phyloP scores from a whole-genome alignment of 108 stramenopile genomes.

The Cyclostephanos tholiformis region DNA sequence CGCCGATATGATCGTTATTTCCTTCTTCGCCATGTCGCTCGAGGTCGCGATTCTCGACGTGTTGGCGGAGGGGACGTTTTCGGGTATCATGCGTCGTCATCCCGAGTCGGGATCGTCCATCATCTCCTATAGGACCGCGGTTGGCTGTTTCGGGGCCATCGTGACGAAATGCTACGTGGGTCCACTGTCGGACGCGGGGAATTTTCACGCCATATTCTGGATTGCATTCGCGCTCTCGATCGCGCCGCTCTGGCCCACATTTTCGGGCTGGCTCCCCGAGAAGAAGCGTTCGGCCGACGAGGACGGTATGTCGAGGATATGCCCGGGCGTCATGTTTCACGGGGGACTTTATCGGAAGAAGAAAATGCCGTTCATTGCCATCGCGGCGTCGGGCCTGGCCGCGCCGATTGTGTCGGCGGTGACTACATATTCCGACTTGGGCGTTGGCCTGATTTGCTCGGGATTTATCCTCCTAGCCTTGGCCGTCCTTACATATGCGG shows the following conservation, averaged over 20 bases:
- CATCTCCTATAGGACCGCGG: conserved; percentile 42
- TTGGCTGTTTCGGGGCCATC: conserved; percentile 34
- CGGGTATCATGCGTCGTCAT: conserved; percentile 38
- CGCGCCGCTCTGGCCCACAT: conserved; percentile 44
- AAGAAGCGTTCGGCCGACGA: conserved; percentile 38
- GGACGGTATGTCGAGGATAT: conserved; percentile 38
- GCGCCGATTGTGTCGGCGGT: conserved; percentile 46
- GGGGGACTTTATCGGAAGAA: conserved; percentile 38
- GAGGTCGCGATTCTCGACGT: conserved; percentile 49
- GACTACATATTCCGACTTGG: conserved; percentile 43
- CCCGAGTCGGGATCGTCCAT: conserved; percentile 42
- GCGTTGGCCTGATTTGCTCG: conserved; percentile 32
- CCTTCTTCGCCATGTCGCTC: conserved; percentile 40
- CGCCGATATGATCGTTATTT: conserved; percentile 40
- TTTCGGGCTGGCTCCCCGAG: conserved; percentile 50
- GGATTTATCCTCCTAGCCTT: conserved; percentile 28
- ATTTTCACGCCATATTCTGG: conserved; percentile 49
- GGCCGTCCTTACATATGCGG: conserved; percentile 18
- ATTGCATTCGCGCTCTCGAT: conserved; percentile 36
- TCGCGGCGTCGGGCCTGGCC: conserved; percentile 42
- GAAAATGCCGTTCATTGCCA: conserved; percentile 42
- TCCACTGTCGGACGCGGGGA: conserved; percentile 43
- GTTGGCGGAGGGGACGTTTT: conserved; percentile 48
- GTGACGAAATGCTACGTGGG: conserved; percentile 43
- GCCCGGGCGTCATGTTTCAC: conserved; percentile 44